These are phyloP conservation scores for Claviceps digitariae DNA, from an alignment of 2,329 filamentous ascomycete genomes.

Conservation along the genomic window DNA sequence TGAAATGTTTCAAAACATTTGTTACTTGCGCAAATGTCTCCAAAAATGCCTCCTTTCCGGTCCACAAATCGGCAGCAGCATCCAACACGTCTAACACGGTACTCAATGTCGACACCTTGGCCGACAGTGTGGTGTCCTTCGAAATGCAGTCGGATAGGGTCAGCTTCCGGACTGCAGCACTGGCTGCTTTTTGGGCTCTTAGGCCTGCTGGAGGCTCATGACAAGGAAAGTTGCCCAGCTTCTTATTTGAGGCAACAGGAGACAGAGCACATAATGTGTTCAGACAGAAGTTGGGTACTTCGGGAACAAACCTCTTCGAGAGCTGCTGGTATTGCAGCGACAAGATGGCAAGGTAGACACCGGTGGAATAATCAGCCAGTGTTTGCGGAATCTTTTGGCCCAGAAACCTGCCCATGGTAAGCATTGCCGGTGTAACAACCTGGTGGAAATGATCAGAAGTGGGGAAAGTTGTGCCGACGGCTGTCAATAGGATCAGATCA, in stretches of 20 bases:
- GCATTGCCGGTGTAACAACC: constrained; percentile 78
- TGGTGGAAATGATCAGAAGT: constrained; percentile 97
- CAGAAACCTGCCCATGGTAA: constrained; percentile 73
- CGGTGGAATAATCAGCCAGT: constrained; percentile 54
- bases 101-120: constrained; percentile 46
- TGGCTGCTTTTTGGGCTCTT: constrained; percentile 33
- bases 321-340: constrained; percentile 70
- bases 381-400: constrained; percentile 58
- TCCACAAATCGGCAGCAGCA: constrained; percentile 60
- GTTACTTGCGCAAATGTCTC: constrained; percentile 63
- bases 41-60: constrained; percentile 55
- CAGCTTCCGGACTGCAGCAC: constrained; percentile 35
- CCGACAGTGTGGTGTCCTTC: constrained; percentile 20
- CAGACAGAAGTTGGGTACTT: constrained; percentile 68
- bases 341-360: constrained; percentile 67
- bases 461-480: constrained; percentile 73
- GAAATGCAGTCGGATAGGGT: constrained; percentile 43
- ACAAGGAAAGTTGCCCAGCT: constrained; percentile 45
- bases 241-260: constrained; percentile 34
- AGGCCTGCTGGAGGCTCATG: constrained; percentile 40
- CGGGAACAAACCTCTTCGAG: constrained; percentile 79
- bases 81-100: constrained; percentile 54
- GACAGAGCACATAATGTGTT: constrained; percentile 59
- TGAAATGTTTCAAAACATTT: constrained; percentile 46
- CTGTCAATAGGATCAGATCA: constrained; percentile 73